Evolutionary conservation across 768 basidiomycete species (phyloP), one percentile per base, ranked within the genome.

Genomic region (Boletus bicolor): DNA sequence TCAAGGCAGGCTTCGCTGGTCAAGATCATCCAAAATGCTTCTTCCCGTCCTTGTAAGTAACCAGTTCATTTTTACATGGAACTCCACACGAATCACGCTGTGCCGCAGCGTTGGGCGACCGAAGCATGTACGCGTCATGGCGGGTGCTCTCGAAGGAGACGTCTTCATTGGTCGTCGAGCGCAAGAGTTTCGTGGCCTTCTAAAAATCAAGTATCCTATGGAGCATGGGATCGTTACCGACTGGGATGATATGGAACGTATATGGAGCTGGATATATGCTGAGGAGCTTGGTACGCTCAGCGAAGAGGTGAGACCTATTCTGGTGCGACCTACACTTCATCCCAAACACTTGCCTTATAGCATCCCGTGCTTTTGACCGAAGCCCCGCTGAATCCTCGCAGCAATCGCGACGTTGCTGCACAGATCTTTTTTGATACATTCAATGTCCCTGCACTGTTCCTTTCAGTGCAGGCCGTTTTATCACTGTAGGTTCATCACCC

Each of bases 171-270:
- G 97, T 3, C 80, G 89, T 65, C 85, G 87, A 62, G 97, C 97
- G 17, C 96, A 99, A 74, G 97, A 98, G 67, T 89, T 93, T 62
- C 81, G 97, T 51, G 97, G 97, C 10, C 77, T 99, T 61, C 79
- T 99, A 63, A 96, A 96, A 81, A 95, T 98, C 65, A 96, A 95
- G 73, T 99, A 98, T 69, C 97, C 97, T 28, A 98, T 99, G 87
- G 93, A 96, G 70, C 97, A 98, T 72, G 97, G 97, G 12, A 94
- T 99, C 56, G 97, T 99, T 9, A 96, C 91, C 37, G 93, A 99
- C 76, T 99, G 97, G 96, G 97, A 99, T 69, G 97, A 99, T 69
- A 99, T 99, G 97, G 97, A 99, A 72, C 85, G 91, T 57, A 98
- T 99, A 81, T 99, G 97, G 97, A 89, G 82, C 61, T 95, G 93